phyloP scores from a whole-genome alignment of 73 alveolate species.

The Paramecium bursaria region DNA sequence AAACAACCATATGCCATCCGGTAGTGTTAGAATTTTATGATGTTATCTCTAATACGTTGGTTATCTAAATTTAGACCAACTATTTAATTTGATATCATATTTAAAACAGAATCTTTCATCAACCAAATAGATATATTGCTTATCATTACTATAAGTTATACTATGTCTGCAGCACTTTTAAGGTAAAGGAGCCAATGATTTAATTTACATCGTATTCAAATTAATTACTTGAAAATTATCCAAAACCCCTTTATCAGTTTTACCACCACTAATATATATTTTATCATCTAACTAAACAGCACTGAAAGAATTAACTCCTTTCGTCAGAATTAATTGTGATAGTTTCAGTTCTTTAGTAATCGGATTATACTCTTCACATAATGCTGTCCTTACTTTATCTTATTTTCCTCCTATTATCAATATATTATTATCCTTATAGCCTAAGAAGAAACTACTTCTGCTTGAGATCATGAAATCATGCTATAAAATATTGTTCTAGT shows the following conservation, averaged over 20 bases:
- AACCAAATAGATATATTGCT: not conserved
- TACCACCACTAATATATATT: slow-evolving; percentile 56
- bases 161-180: slow-evolving; percentile 23
- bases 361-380: slow-evolving; percentile 50
- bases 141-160: slow-evolving; percentile 20
- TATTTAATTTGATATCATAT: slow-evolving; percentile 19
- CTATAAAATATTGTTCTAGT: not conserved
- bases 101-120: slow-evolving; percentile 30
- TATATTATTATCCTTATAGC: not conserved
- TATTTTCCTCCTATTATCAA: slow-evolving; percentile 43
- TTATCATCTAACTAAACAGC: slow-evolving; percentile 17
- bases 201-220: slow-evolving; percentile 15
- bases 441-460: slow-evolving; percentile 36
- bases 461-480: slow-evolving; percentile 24
- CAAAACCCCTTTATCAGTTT: slow-evolving; percentile 33
- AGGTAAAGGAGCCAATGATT: not conserved
- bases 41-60: slow-evolving; percentile 26
- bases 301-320: slow-evolving; percentile 45
- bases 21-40: slow-evolving; percentile 20
- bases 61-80: slow-evolving; percentile 10
- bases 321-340: slow-evolving; percentile 42
- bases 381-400: slow-evolving; percentile 42
- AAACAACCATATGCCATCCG: slow-evolving; percentile 57
- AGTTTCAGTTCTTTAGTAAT: slow-evolving; percentile 8
- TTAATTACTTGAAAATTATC: slow-evolving; percentile 25